A percentile compares a stretch with the other conserved stretches of the same genome.
Evolutionary conservation across 2,329 filamentous ascomycete species (phyloP).

Genomic region (Fusarium falciforme): DNA sequence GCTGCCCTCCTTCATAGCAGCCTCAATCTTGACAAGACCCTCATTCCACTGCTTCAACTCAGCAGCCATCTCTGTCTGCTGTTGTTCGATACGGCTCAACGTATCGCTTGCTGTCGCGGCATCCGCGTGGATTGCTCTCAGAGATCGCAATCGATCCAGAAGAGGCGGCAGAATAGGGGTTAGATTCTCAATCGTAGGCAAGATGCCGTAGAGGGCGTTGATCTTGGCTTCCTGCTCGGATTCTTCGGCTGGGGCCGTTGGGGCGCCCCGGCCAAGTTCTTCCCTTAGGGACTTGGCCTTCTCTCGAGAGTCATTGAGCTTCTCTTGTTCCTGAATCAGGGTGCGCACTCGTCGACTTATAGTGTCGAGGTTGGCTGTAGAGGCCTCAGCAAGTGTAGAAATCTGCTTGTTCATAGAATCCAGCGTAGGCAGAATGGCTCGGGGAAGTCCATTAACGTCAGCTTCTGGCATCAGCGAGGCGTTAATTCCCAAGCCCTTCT

Average conservation of each 20-base stretch:
- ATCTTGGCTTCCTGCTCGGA: slow-evolving; percentile 86
- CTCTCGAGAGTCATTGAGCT: slow-evolving; percentile 73
- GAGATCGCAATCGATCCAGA: slow-evolving; percentile 84
- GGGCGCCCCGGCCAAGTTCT: slow-evolving; percentile 61
- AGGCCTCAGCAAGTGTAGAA: slow-evolving; percentile 77
- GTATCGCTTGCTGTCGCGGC: slow-evolving; percentile 85
- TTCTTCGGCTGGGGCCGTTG: slow-evolving; percentile 58
- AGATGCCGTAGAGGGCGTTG: slow-evolving; percentile 88
- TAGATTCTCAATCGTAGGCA: slow-evolving; percentile 89
- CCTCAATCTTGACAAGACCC: slow-evolving; percentile 82
- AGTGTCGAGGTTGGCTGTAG: slow-evolving; percentile 77
- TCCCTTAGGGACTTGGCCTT: slow-evolving; percentile 72
- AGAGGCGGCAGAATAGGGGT: slow-evolving; percentile 86
- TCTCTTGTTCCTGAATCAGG: slow-evolving; percentile 78
- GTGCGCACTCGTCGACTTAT: slow-evolving; percentile 76
- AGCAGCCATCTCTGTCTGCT: slow-evolving; percentile 82
- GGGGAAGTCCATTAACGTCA: slow-evolving; percentile 65
- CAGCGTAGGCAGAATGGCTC: slow-evolving; percentile 84
- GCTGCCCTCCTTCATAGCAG: slow-evolving; percentile 76
- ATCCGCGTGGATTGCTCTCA: slow-evolving; percentile 86
- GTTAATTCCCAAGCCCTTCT: slow-evolving; percentile 83
- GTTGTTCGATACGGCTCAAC: slow-evolving; percentile 79
- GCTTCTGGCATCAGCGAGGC: slow-evolving; percentile 74
- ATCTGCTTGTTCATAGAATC: slow-evolving; percentile 86
- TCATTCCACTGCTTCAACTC: slow-evolving; percentile 90